phyloP scores from a whole-genome alignment of 148 eudicot genomes.

The Hydrangea macrophylla region DNA sequence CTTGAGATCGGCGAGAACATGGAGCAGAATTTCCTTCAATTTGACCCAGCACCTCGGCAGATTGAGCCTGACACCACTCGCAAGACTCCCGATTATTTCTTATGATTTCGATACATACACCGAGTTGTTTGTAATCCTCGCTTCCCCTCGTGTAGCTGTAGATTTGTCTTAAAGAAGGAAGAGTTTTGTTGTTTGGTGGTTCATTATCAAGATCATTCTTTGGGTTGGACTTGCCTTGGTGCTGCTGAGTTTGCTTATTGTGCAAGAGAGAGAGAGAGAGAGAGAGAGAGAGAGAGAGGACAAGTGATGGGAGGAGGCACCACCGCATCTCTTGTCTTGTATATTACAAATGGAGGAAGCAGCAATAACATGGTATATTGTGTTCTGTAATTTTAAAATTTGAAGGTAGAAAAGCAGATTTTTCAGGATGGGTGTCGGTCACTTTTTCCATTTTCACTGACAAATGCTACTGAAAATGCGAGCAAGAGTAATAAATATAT shows the following conservation, averaged over 20 bases:
- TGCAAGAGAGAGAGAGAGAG: slow-evolving; percentile 3
- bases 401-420: slow-evolving; percentile 18
- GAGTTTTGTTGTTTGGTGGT: slow-evolving; percentile 32
- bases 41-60: slow-evolving; percentile 88
- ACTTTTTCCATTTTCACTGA: not conserved
- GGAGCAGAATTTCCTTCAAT: slow-evolving; percentile 94
- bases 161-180: slow-evolving; percentile 34
- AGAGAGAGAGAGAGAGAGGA: slow-evolving; percentile 3
- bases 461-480: not conserved
- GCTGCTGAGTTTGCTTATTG: slow-evolving; percentile 23
- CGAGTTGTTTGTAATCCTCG: slow-evolving; percentile 23
- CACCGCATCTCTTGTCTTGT: slow-evolving; percentile 20
- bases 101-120: slow-evolving; percentile 37
- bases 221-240: slow-evolving; percentile 41
- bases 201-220: slow-evolving; percentile 39
- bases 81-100: slow-evolving; percentile 93
- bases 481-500: not conserved
- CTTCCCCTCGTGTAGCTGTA: slow-evolving; percentile 35
- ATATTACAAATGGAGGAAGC: slow-evolving; percentile 27
- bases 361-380: slow-evolving; percentile 26
- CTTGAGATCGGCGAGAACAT: slow-evolving; percentile 88
- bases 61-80: slow-evolving; percentile 89
- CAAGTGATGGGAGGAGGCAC: slow-evolving; percentile 17
- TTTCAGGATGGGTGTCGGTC: not conserved
- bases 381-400: slow-evolving; percentile 28